A percentile compares a stretch with the other conserved stretches of the same genome.
phyloP scores from a whole-genome alignment of 2,329 filamentous ascomycete species.

The Cercospora beticola region DNA sequence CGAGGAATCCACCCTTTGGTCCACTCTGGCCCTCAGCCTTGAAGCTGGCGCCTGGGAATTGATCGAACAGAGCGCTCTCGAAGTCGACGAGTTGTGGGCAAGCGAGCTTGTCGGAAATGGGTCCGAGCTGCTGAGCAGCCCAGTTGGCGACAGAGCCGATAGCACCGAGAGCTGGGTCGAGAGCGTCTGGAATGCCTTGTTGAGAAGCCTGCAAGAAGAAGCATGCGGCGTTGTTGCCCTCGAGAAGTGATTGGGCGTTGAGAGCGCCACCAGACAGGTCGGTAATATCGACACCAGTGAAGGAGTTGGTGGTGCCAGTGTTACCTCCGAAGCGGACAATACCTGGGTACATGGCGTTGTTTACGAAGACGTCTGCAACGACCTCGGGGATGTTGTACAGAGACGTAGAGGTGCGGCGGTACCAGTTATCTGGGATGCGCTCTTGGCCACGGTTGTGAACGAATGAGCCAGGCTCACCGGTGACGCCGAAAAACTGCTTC shows the following conservation, averaged over 20 bases:
- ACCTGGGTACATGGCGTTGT: slow-evolving; percentile 29
- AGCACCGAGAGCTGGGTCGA: slow-evolving; percentile 23
- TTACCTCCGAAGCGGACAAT: slow-evolving; percentile 38
- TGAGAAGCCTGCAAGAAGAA: slow-evolving; percentile 34
- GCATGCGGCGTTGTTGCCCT: slow-evolving; percentile 41
- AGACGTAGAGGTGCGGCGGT: slow-evolving; percentile 8
- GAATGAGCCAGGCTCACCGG: slow-evolving; percentile 2
- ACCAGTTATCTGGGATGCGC: slow-evolving; percentile 44
- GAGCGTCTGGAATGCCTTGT: slow-evolving; percentile 29
- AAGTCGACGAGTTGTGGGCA: slow-evolving; percentile 21
- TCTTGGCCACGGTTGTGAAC: slow-evolving; percentile 28
- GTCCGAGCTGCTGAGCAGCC: slow-evolving; percentile 18
- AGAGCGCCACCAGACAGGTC: slow-evolving; percentile 40
- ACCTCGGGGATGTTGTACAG: slow-evolving; percentile 35
- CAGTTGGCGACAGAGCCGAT: slow-evolving; percentile 17
- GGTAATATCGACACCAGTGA: slow-evolving; percentile 37
- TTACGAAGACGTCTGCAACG: slow-evolving; percentile 17
- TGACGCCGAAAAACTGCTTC: slow-evolving; percentile 29
- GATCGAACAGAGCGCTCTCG: slow-evolving; percentile 20
- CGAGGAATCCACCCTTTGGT: background rate
- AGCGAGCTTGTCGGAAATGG: slow-evolving; percentile 8
- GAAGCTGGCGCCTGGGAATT: slow-evolving; percentile 16
- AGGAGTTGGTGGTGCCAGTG: slow-evolving; percentile 37
- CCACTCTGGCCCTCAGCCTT: background rate
- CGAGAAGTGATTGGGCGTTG: slow-evolving; percentile 18